Evolutionary conservation across 2,329 filamentous ascomycete genomes (phyloP).

Genomic region (Tolypocladium pustulatum): DNA sequence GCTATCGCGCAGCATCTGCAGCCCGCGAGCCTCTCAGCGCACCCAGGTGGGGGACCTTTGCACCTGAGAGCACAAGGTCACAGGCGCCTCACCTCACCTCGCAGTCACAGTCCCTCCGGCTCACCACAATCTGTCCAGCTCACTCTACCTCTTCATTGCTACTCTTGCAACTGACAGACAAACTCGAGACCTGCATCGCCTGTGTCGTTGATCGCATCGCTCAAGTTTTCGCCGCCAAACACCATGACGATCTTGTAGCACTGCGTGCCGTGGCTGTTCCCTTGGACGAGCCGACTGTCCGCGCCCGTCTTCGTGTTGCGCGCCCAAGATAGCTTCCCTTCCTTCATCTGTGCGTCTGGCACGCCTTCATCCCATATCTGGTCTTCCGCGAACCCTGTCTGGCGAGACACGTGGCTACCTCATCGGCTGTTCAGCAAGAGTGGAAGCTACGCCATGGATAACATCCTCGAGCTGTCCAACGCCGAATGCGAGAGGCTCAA

Average conservation of each 20-base stretch:
- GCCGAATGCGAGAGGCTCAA: slow-evolving; percentile 38
- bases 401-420: not conserved
- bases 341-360: not conserved
- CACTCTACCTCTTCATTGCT: not conserved
- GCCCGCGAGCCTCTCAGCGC: not conserved
- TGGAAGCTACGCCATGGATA: not conserved
- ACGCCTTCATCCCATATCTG: not conserved
- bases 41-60: not conserved
- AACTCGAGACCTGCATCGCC: not conserved
- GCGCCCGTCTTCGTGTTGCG: not conserved
- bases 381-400: not conserved
- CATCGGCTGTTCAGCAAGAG: not conserved
- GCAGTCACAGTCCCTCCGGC: not conserved
- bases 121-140: not conserved
- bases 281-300: not conserved
- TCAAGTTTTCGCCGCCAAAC: not conserved
- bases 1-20: not conserved
- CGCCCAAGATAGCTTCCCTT: not conserved
- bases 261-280: not conserved
- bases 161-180: not conserved
- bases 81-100: not conserved
- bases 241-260: not conserved
- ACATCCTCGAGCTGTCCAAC: slow-evolving; percentile 1
- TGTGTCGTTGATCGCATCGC: not conserved
- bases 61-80: not conserved